These are phyloP conservation scores for Solanum aculeatissimum DNA, from an alignment of 305 asterid species.

Conservation along the genomic window DNA sequence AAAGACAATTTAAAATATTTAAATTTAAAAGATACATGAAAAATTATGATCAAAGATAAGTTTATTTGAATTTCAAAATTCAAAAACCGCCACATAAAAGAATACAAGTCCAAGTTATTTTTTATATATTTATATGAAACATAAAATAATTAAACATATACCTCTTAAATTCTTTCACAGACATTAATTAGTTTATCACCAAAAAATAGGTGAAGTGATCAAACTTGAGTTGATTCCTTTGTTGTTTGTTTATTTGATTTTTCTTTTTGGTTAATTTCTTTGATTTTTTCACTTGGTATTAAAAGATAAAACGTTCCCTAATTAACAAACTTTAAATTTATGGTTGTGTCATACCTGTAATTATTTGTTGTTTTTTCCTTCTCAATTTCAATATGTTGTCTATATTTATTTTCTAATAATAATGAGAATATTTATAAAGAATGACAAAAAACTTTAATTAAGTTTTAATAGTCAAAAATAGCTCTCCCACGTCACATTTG, in stretches of 20 bases:
- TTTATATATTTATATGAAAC: not conserved
- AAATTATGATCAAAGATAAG: rapidly evolving
- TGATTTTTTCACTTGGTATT: not conserved
- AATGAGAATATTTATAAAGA: not conserved
- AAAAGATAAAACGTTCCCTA: not conserved
- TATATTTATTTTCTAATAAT: not conserved
- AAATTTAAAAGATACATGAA: not conserved
- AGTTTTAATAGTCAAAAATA: no score
- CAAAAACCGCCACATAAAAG: not conserved
- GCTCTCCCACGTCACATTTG: no score
- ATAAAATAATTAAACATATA: not conserved
- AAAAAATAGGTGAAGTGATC: not conserved
- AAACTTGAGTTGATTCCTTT: not conserved
- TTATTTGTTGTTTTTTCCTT: not conserved
- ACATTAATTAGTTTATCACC: not conserved
- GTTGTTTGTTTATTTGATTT: not conserved
- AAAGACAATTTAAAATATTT: no score
- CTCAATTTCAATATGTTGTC: not conserved
- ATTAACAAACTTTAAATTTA: not conserved
- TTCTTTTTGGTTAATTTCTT: no score
- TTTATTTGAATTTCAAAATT: not conserved
- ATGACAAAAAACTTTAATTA: no score
- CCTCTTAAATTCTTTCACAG: not conserved
- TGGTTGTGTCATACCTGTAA: not conserved
- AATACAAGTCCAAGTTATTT: not conserved